These are phyloP conservation scores for Galerina marginata DNA, from an alignment of 768 basidiomycete species.

Conservation along the genomic window DNA sequence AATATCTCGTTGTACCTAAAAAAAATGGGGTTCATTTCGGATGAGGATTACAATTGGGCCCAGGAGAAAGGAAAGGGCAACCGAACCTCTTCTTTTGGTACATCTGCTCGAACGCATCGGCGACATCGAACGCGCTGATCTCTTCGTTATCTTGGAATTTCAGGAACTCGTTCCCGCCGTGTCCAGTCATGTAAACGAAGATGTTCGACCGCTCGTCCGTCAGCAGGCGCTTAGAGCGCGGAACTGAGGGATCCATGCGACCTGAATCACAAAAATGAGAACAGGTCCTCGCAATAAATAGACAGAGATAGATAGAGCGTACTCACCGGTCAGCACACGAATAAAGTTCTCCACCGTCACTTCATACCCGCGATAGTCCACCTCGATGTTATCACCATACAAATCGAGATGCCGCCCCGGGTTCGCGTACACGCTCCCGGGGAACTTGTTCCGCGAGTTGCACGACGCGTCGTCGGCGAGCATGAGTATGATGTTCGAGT, in stretches of 20 bases:
- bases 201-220: conserved; percentile 91
- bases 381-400: conserved; percentile 96
- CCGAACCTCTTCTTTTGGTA: conserved; percentile 90
- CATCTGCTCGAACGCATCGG: conserved; percentile 98
- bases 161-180: conserved; percentile 97
- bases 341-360: conserved; percentile 98
- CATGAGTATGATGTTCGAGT: conserved; percentile 99
- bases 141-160: conserved; percentile 99
- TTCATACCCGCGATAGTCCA: conserved; percentile 97
- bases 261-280: conserved; percentile 48
- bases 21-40: conserved; percentile 2
- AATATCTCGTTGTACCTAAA: conserved; percentile 91
- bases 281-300: neutral
- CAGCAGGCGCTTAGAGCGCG: conserved; percentile 90
- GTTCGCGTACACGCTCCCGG: conserved; percentile 93
- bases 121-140: conserved; percentile 95
- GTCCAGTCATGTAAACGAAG: conserved; percentile 98
- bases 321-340: conserved; percentile 85
- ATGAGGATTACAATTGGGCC: neutral
- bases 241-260: conserved; percentile 81
- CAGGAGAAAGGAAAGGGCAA: neutral
- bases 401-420: conserved; percentile 81
- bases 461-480: conserved; percentile 96
- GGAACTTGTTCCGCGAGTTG: conserved; percentile 89
- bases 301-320: neutral